Evolutionary conservation across 2,329 filamentous ascomycete species (phyloP).

Genomic region (Nemania sp.): DNA sequence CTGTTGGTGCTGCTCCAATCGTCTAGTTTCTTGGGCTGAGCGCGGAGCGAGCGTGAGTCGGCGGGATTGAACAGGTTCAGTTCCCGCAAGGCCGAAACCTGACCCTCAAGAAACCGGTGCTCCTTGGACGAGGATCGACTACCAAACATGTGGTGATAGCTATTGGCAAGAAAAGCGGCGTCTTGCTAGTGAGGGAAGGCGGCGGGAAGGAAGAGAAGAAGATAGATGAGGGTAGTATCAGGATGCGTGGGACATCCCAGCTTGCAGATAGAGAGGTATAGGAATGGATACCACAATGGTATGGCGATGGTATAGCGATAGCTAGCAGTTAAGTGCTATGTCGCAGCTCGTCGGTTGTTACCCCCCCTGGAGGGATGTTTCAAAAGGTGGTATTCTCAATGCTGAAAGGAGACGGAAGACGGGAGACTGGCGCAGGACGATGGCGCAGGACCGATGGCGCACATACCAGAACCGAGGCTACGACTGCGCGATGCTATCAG

Average conservation of each 20-base stretch:
- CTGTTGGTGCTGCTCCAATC: constrained; percentile 37
- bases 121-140: constrained; percentile 51
- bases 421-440: constrained; percentile 14
- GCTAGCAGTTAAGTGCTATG: constrained; percentile 17
- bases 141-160: constrained; percentile 49
- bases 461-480: constrained; percentile 23
- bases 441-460: constrained; percentile 14
- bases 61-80: constrained; percentile 49
- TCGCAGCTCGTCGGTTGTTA: constrained; percentile 24
- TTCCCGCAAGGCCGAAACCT: constrained; percentile 45
- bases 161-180: constrained; percentile 21
- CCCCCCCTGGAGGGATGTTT: constrained; percentile 28
- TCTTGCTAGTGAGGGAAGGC: constrained; percentile 10
- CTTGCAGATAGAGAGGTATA: constrained; percentile 11
- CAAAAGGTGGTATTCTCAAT: constrained; percentile 32
- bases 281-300: no score
- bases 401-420: no score
- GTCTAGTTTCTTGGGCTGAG: constrained; percentile 36
- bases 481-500: constrained; percentile 11
- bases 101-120: constrained; percentile 44
- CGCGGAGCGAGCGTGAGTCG: constrained; percentile 41
- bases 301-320: constrained; percentile 5
- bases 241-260: constrained; percentile 17
- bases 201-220: neutral
- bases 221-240: constrained; percentile 21